phyloP scores from a whole-genome alignment of 352 stramenopile species.

The Pythium coloratum region DNA sequence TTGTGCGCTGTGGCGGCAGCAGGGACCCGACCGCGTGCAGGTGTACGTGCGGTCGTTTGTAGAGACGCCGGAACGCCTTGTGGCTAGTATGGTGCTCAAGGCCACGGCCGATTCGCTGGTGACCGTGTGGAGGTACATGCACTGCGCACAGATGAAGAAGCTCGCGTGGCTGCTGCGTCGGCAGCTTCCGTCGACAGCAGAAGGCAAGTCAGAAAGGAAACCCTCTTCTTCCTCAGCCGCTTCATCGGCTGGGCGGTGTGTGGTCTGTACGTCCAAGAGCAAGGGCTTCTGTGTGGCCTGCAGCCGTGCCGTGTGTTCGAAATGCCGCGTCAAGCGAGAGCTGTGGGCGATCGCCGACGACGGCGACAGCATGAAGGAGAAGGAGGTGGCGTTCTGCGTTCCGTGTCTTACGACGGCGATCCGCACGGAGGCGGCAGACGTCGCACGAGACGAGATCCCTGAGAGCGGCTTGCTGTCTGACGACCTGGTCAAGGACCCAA shows the following conservation, averaged over 20 bases:
- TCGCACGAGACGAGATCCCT: constrained; percentile 23
- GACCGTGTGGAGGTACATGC: constrained; percentile 23
- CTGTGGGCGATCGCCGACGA: constrained; percentile 11
- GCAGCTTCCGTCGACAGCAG: neutral
- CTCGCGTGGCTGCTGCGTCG: constrained; percentile 21
- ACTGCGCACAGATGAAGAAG: constrained; percentile 33
- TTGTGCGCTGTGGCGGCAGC: constrained; percentile 43
- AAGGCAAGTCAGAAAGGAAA: neutral
- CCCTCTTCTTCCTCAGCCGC: neutral
- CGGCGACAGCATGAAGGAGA: constrained; percentile 10
- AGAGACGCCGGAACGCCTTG: constrained; percentile 17
- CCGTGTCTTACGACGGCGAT: constrained; percentile 23
- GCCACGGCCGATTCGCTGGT: constrained; percentile 24
- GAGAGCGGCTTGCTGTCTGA: neutral
- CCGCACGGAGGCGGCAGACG: constrained; percentile 10
- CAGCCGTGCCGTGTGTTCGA: constrained; percentile 18
- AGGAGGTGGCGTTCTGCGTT: constrained; percentile 19
- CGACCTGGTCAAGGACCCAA: constrained; percentile 15
- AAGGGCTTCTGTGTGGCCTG: constrained; percentile 24
- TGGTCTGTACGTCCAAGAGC: constrained; percentile 27
- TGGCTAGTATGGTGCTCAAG: constrained; percentile 5
- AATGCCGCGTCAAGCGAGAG: constrained; percentile 23
- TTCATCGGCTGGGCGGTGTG: constrained; percentile 5
- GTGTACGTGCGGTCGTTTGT: constrained; percentile 24
- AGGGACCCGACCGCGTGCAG: constrained; percentile 13